A percentile compares a stretch with the other conserved stretches of the same genome.
These are phyloP conservation scores for Aaosphaeria arxii DNA, from an alignment of 2,329 filamentous ascomycete species.

Conservation along the genomic window DNA sequence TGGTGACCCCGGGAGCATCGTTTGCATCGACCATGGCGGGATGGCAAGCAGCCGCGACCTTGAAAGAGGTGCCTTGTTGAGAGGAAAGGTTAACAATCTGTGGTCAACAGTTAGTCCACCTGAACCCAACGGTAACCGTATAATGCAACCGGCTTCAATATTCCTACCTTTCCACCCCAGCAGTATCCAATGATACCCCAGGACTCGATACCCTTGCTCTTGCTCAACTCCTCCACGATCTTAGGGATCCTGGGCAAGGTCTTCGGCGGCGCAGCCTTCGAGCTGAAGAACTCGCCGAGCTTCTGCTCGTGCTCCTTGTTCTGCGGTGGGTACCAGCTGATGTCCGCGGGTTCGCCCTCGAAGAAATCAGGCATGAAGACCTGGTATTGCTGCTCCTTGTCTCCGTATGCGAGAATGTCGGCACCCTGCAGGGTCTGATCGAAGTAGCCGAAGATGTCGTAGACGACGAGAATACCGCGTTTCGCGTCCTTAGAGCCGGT, in stretches of 20 bases:
- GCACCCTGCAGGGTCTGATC: conserved; percentile 62
- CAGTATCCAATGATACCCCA: conserved; percentile 63
- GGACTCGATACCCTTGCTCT: conserved; percentile 46
- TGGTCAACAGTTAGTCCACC: conserved; percentile 1
- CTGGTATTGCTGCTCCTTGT: conserved; percentile 71
- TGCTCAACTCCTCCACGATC: conserved; percentile 54
- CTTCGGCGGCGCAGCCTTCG: conserved; percentile 56
- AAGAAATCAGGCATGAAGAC: conserved; percentile 95
- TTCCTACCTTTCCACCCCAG: conserved; percentile 51
- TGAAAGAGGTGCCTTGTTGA: conserved; percentile 52
- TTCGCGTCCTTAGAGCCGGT: conserved; percentile 57
- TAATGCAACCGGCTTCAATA: neutral
- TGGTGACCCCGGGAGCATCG: conserved; percentile 54
- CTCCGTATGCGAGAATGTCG: conserved; percentile 58
- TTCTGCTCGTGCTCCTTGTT: conserved; percentile 60
- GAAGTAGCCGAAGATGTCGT: conserved; percentile 64
- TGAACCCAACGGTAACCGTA: neutral
- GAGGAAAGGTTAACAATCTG: conserved; percentile 57
- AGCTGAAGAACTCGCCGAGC: conserved; percentile 58
- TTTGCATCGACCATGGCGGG: conserved; percentile 60
- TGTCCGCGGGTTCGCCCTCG: conserved; percentile 66
- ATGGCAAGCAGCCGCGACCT: conserved; percentile 55
- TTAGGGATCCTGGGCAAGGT: conserved; percentile 55
- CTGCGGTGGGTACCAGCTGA: conserved; percentile 59
- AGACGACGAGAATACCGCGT: conserved; percentile 57